phyloP scores from a whole-genome alignment of 2,329 filamentous ascomycete species.

The Nannizziopsis barbatae region DNA sequence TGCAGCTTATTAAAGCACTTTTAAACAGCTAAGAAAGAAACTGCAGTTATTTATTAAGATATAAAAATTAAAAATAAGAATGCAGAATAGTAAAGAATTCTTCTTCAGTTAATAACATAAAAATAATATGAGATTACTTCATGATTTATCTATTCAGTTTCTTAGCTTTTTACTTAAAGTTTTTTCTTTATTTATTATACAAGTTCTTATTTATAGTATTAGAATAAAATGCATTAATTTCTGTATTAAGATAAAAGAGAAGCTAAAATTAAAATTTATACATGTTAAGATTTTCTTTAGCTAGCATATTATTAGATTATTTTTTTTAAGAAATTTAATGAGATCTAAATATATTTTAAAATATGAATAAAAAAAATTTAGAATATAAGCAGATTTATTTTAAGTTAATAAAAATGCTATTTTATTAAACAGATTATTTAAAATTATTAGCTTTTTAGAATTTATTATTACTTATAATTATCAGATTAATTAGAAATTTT shows the following conservation, averaged over 20 bases:
- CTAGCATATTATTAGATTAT: neutral
- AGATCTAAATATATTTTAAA: neutral
- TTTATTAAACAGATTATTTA: neutral
- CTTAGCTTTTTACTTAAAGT: neutral
- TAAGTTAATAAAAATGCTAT: neutral
- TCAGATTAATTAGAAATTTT: neutral
- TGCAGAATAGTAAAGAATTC: constrained; percentile 4
- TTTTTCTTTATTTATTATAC: neutral
- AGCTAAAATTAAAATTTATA: neutral
- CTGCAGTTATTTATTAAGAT: constrained; percentile 2
- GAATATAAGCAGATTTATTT: constrained; percentile 4
- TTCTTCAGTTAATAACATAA: neutral
- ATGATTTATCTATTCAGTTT: neutral
- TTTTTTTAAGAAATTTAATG: neutral
- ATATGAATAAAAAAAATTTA: constrained; percentile 7
- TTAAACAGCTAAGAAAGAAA: constrained; percentile 7
- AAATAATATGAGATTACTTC: neutral
- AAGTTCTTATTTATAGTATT: neutral
- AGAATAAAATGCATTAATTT: neutral
- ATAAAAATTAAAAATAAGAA: constrained; percentile 1
- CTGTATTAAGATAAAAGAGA: neutral
- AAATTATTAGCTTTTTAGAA: neutral
- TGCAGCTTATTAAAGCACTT: constrained; percentile 4
- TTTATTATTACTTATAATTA: neutral
- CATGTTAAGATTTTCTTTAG: neutral